Evolutionary conservation across 148 eudicot species (phyloP), one percentile per base, ranked within the genome.

Genomic region (Arbutus unedo): DNA sequence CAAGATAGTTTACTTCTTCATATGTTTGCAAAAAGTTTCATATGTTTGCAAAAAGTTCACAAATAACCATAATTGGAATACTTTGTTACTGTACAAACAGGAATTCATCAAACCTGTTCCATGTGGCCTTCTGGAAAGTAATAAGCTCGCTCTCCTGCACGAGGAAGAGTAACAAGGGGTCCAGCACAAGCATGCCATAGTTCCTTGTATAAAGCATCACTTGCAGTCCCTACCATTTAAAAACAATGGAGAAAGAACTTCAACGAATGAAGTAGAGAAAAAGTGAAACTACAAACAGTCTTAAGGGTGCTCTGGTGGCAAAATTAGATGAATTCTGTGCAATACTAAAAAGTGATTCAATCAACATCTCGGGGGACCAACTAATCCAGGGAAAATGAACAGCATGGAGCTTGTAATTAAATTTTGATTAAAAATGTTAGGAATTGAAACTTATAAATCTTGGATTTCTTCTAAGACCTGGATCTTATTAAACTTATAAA

Each of bases 101-200:
- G 51, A 49, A 23, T 19, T 71, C 50, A 79, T 81, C 55, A 70
- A 85, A 96, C 99, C 95, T 96, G 99, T 84, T 96, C 99, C 97
- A 94, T 94, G 84, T 96, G 99, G 57, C 99, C 99, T 81, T 94
- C 95, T 5, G 99, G 99, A 81, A 96, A 96, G 88, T 96, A 96
- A 85, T 96, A 96, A 78, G 93, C 98, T 9, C 94, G 88, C 86
- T 94, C 98, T n/a, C 89, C 94, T 78, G 89, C 89, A 77, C 95
- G 93, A 31, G 99, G 99, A 79, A 96, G 90, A 83, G 81, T 90
- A 16, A 94, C 99, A 45, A 96, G 95, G 25, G 99, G 95, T 47
- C 99, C 99, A 84, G 99, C 99, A 88, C 99, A 96, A 50, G 98
- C 97, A 89, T 92, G 90, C 99, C 99, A 96, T 15, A 96, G 92